phyloP scores from a whole-genome alignment of 495 filamentous ascomycete genomes.

The Neurospora discreta region DNA sequence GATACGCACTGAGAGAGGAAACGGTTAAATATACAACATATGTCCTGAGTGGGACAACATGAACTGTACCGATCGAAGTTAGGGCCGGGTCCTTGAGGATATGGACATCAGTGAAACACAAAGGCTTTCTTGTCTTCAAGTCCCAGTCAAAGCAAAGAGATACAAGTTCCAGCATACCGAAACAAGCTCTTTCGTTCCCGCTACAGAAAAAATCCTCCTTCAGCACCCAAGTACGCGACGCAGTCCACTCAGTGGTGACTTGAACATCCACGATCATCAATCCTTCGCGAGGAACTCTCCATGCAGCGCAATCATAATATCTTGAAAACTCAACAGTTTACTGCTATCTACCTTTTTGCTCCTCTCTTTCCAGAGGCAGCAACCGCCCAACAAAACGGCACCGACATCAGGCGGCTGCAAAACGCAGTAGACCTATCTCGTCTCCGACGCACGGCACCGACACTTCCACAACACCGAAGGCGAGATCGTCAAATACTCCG shows the following conservation, averaged over 20 bases:
- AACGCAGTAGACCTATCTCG: conserved; percentile 32
- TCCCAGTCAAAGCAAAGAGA: background rate
- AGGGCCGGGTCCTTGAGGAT: background rate
- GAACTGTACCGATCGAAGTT: too few relatives aligned
- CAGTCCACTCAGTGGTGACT: background rate
- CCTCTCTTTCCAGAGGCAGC: background rate
- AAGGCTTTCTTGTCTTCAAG: background rate
- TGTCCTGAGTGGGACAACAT: too few relatives aligned
- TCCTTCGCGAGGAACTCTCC: background rate
- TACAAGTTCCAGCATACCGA: background rate
- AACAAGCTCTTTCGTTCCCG: background rate
- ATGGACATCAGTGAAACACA: background rate
- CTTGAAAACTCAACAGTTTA: background rate
- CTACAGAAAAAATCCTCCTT: background rate
- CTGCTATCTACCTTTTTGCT: conserved; percentile 7
- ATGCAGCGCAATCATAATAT: background rate
- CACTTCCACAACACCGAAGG: conserved; percentile 32
- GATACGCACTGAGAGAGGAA: too few relatives aligned
- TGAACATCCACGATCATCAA: background rate
- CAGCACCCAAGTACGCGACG: background rate
- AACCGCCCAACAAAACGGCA: conserved; percentile 17
- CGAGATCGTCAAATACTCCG: conserved; percentile 26
- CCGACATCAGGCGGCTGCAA: conserved; percentile 31
- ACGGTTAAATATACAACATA: too few relatives aligned
- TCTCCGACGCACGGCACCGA: conserved; percentile 39